Base-by-base conservation (phyloP, 2,329 filamentous ascomycete species). In the Malbranchea cinnamomea region DNA sequence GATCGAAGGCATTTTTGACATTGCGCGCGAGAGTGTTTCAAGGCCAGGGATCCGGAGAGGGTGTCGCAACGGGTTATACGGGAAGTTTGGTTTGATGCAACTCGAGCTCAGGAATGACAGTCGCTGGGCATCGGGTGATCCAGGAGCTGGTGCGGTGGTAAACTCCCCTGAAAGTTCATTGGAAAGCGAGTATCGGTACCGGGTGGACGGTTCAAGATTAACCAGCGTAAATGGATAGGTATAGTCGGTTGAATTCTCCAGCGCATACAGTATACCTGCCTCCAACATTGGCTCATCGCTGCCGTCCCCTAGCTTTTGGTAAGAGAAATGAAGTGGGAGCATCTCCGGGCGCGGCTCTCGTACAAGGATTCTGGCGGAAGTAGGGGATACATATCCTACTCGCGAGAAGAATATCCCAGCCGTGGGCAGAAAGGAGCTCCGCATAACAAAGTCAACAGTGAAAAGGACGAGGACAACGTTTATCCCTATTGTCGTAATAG, bases 101-200 rank as follows among this genome's bases (percentile, higher is more conserved):
- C 83, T 93, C 0, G 83, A 89, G 3, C 85, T 83, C 5, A 95
- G 58, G 50, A 98, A 98, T 0, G 82, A 92, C 44, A 93, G 87
- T 34, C 73, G 75, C 23, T 75, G 76, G 28, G 74, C 66, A 4
- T 67, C 62, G 10, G 64, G 58, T 2, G 68, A 62, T 7, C 84
- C 83, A 0, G 73, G 60, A 20, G 65, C 69, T 1, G 87, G 82
- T 2, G 84, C 77, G 0, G 82, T 76, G 3, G 69, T 70, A 45
- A 98, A 93, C 40, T 73, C 73, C 26, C 89, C 89, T 0, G 73
- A 74, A 44, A 87, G 77, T 48, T 89, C 85, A 49, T 89, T 91
- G 0, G 84, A 92, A 1, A 85, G 74, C 5, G 68, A 67, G 65
- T 89, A 98, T 44, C 83, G 74, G 48, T 94, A 98, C 1, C 63